Conservation (phyloP, 2,329 filamentous ascomycete genomes). For the Thermomyces lanuginosus region DNA sequence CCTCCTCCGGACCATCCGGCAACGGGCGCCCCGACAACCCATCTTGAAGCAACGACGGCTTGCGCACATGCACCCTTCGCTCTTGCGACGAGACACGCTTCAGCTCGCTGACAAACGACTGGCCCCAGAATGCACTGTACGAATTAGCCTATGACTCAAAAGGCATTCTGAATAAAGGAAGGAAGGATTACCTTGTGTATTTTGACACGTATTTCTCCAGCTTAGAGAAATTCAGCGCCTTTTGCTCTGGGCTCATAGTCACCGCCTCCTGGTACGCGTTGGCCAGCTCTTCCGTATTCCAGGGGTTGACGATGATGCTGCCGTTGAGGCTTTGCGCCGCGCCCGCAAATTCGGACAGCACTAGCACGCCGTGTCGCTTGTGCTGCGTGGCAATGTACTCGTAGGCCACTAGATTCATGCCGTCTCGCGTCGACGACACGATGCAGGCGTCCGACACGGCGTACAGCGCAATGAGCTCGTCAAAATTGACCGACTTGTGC, state of each 20-base stretch:
- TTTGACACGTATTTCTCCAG: conserved; percentile 86
- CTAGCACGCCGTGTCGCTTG: conserved; percentile 74
- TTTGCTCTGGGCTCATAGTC: conserved; percentile 75
- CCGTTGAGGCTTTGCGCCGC: conserved; percentile 85
- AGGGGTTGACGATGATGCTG: conserved; percentile 81
- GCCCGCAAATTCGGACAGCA: conserved; percentile 85
- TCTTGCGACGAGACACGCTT: conserved; percentile 37
- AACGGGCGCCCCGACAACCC: no score
- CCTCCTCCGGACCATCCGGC: no score
- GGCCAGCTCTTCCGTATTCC: conserved; percentile 92
- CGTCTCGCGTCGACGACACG: conserved; percentile 77
- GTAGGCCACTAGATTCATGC: conserved; percentile 93
- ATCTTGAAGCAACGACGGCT: conserved; percentile 9
- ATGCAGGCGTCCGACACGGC: conserved; percentile 77
- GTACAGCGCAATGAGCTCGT: conserved; percentile 82
- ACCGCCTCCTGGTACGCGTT: conserved; percentile 86
- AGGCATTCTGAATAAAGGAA: no score
- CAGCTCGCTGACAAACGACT: conserved; percentile 75
- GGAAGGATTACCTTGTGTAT: conserved; percentile 52
- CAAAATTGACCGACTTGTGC: conserved; percentile 82
- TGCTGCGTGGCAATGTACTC: conserved; percentile 89
- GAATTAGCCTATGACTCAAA: no score
- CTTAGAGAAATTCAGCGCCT: conserved; percentile 69
- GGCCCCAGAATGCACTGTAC: conserved; percentile 69
- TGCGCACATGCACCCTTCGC: conserved; percentile 20